Percentiles rank a stretch among this genome's conserved stretches.
phyloP scores from a whole-genome alignment of 768 basidiomycete genomes.

The Pleurotus giganteus region DNA sequence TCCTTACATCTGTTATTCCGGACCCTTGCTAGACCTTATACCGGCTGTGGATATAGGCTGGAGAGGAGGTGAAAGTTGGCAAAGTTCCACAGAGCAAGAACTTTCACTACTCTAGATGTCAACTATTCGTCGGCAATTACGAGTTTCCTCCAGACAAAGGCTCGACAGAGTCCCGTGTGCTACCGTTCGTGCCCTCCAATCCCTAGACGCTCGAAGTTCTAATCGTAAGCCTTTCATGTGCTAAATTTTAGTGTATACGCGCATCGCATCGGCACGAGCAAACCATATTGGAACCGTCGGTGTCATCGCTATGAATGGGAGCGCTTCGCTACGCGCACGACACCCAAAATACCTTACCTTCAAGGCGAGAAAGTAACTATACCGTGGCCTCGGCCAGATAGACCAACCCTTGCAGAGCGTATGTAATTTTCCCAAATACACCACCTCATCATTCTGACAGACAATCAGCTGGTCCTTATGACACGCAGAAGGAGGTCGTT shows the following conservation, averaged over 20 bases:
- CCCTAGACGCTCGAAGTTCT: constrained; percentile 1
- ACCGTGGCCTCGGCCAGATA: constrained; percentile 66
- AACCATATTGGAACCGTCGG: constrained; percentile 56
- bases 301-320: constrained; percentile 67
- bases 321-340: constrained; percentile 65
- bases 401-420: constrained; percentile 43
- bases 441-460: neutral
- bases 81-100: constrained; percentile 40
- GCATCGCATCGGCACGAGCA: constrained; percentile 59
- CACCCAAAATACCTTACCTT: constrained; percentile 50
- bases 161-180: constrained; percentile 31
- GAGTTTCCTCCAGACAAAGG: constrained; percentile 50
- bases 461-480: constrained; percentile 53
- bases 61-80: constrained; percentile 20
- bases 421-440: constrained; percentile 14
- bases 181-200: constrained; percentile 43
- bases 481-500: constrained; percentile 62
- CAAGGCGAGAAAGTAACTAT: constrained; percentile 44
- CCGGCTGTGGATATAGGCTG: constrained; percentile 12
- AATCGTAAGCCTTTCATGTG: constrained; percentile 9
- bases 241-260: constrained; percentile 91
- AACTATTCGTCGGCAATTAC: constrained; percentile 70
- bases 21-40: neutral
- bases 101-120: constrained; percentile 78
- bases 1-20: constrained; percentile 1